Conservation (phyloP, 1,139 yeast species). For the Pneumocystis carinii region DNA sequence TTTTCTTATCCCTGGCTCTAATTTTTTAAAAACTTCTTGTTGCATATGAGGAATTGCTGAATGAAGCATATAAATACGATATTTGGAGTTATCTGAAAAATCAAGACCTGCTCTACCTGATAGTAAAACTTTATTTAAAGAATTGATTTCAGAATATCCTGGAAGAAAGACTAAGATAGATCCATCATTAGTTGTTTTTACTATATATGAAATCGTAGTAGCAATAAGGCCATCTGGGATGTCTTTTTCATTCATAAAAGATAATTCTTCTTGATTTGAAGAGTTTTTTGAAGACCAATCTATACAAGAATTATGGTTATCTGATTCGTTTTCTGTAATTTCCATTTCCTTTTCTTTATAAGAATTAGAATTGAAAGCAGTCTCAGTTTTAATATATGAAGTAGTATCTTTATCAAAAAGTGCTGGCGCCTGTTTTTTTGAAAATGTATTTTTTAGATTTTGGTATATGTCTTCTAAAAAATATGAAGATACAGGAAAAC, state of each 20-base stretch:
- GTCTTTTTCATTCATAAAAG: conserved; percentile 8
- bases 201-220: conserved; percentile 5
- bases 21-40: conserved; percentile 42
- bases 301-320: conserved; percentile 4
- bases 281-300: conserved; percentile 3
- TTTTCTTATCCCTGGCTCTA: conserved; percentile 40
- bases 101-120: conserved; percentile 34
- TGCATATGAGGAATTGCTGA: conserved; percentile 61
- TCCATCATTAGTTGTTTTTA: conserved; percentile 4
- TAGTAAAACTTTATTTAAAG: conserved; percentile 50
- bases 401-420: conserved; percentile 4
- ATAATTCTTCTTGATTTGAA: conserved; percentile 2
- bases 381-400: conserved; percentile 4
- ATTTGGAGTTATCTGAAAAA: conserved; percentile 43
- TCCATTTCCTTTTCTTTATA: conserved; percentile 6
- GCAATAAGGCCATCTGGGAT: conserved; percentile 11
- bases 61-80: conserved; percentile 44
- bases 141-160: conserved; percentile 62
- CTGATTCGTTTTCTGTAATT: conserved; percentile 6
- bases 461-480: conserved; percentile 24
- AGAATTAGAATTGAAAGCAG: background rate
- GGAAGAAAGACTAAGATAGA: conserved; percentile 64
- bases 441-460: conserved; percentile 5
- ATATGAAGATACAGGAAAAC: conserved; percentile 61
- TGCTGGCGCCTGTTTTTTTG: conserved; percentile 2